phyloP scores from a whole-genome alignment of 495 filamentous ascomycete species.

The Penicillium nucicola region DNA sequence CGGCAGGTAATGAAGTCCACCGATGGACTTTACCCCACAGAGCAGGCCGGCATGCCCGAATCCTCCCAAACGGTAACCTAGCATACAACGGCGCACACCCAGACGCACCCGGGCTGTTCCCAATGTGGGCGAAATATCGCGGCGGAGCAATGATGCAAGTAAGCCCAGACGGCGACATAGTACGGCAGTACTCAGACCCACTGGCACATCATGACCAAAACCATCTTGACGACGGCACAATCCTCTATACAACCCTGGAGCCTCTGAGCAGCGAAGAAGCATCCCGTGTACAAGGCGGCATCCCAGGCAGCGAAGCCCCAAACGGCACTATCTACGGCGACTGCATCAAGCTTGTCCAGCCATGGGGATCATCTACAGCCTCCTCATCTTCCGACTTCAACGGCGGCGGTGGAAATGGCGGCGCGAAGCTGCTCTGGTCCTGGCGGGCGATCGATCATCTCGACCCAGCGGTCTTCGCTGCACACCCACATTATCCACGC shows the following conservation, averaged over 20 bases:
- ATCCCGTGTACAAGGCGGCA: slow-evolving; percentile 33
- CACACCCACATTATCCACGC: slow-evolving; percentile 40
- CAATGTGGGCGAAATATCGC: slow-evolving; percentile 45
- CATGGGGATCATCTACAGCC: slow-evolving; percentile 9
- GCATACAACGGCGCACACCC: slow-evolving; percentile 45
- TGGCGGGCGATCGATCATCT: slow-evolving; percentile 44
- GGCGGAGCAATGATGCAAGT: slow-evolving; percentile 45
- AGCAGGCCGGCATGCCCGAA: slow-evolving; percentile 39
- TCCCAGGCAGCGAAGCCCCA: slow-evolving; percentile 36
- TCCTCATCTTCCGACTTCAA: slow-evolving; percentile 28
- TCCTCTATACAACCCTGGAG: slow-evolving; percentile 44
- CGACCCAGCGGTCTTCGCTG: slow-evolving; percentile 26
- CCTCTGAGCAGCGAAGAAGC: slow-evolving; percentile 34
- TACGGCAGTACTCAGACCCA: slow-evolving; percentile 39
- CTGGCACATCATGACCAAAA: slow-evolving; percentile 46
- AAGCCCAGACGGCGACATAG: slow-evolving; percentile 29
- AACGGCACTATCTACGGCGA: slow-evolving; percentile 39
- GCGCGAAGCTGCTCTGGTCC: slow-evolving; percentile 36
- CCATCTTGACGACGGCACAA: slow-evolving; percentile 39
- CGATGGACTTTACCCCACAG: slow-evolving; percentile 41
- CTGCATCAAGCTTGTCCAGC: slow-evolving; percentile 43
- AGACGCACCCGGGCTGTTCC: slow-evolving; percentile 36
- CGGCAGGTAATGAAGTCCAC: slow-evolving; percentile 41
- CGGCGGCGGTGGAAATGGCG: slow-evolving; percentile 15
- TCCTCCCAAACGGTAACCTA: slow-evolving; percentile 41